These are phyloP conservation scores for Aegilops bicornis DNA, from an alignment of 176 grass and related monocot species.

Conservation along the genomic window DNA sequence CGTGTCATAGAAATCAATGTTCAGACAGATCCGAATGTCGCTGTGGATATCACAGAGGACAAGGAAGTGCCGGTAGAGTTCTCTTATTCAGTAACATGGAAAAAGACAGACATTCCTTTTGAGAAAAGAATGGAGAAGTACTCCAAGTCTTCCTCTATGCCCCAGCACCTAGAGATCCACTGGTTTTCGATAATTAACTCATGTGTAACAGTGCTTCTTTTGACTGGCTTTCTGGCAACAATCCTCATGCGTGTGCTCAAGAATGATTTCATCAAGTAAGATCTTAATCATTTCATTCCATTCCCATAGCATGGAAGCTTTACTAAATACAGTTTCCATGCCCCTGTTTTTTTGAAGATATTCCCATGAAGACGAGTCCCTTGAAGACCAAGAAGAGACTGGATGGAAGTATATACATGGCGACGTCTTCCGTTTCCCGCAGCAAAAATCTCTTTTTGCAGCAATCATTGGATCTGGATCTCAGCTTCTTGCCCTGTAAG, in stretches of 20 bases:
- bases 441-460: constrained; percentile 76
- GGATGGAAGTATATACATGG: constrained; percentile 99
- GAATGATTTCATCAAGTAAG: constrained; percentile 96
- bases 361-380: constrained; percentile 79
- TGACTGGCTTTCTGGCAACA: constrained; percentile 91
- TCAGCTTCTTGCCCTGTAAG: constrained; percentile 97
- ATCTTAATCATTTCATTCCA: neutral
- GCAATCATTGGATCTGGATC: constrained; percentile 88
- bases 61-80: constrained; percentile 80
- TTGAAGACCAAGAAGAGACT: constrained; percentile 90
- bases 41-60: constrained; percentile 76
- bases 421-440: constrained; percentile 75
- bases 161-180: constrained; percentile 95
- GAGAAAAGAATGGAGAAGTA: constrained; percentile 96
- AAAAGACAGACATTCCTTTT: constrained; percentile 71
- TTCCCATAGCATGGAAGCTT: constrained; percentile 6
- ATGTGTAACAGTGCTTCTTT: constrained; percentile 81
- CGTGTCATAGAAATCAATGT: constrained; percentile 83
- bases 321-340: constrained; percentile 24
- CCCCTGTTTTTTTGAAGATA: constrained; percentile 48
- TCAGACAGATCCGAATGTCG: constrained; percentile 69
- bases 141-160: constrained; percentile 83
- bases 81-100: constrained; percentile 91
- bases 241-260: constrained; percentile 92
- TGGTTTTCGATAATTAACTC: constrained; percentile 99